Base-by-base conservation (phyloP, 2,329 filamentous ascomycete genomes). In the Coleophoma crateriformis region DNA sequence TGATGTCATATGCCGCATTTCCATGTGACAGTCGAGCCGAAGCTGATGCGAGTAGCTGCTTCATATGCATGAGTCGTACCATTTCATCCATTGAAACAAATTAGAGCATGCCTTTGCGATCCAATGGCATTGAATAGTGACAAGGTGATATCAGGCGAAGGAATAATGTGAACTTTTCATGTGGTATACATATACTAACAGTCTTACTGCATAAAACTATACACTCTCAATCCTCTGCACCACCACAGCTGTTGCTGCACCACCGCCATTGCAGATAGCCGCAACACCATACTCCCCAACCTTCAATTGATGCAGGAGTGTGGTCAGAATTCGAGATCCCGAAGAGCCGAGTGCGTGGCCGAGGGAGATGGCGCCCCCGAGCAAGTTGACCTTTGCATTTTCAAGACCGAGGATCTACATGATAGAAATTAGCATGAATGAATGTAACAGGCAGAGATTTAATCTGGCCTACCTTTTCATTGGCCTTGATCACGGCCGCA, bases 201-300 rank as follows among this genome's bases (percentile, higher is more conserved):
- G 27, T 27, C 27, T 27, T 4, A 10, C 27, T 27, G 8, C 27
- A 27, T 27, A 7, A 27, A 4, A 27, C 47, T 19, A 50, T 46
- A 62, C 59, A 54, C 55, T 58, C 56, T 87, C 85, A 58, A 92
- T 77, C 60, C 84, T 84, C 71, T 97, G 91, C 48, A 99, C 89
- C 45, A 97, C 89, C 64, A 97, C 78, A 0, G 91, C 94, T 10
- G 88, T 92, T 1, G 92, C 89, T 13, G 90, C 92, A 52, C 94
- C 94, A 39, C 94, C 94, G 42, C 94, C 94, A 63, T 99, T 99
- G 73, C 94, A 97, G 53, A 99, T 97, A 3, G 91, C 91, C 14
- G 91, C 94, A 57, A 92, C 88, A 48, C 94, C 94, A 65, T 96
- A 97, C 72, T 99, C 88, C 34, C 91, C 91, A 38, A 86, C 56